A percentile compares a stretch with the other conserved stretches of the same genome.
Evolutionary conservation across 495 filamentous ascomycete species (phyloP).

Genomic region (Penicillium tannophilum): DNA sequence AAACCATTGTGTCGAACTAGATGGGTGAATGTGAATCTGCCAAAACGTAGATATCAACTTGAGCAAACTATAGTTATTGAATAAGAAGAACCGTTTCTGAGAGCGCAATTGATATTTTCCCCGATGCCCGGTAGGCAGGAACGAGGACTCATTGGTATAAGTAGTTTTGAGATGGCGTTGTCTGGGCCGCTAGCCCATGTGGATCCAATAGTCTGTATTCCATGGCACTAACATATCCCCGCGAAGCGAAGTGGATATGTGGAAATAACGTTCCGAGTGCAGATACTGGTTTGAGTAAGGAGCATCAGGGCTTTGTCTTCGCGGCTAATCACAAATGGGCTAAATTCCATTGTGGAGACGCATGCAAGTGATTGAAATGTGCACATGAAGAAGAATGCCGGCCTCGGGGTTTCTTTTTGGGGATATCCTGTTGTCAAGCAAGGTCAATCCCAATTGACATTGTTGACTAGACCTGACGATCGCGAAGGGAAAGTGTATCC

Average conservation of each 20-base stretch:
- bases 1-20: slow-evolving; percentile 18
- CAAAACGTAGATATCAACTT: neutral
- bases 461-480: neutral
- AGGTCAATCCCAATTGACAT: neutral
- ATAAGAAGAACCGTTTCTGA: neutral
- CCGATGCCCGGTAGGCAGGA: neutral
- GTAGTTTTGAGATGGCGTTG: neutral
- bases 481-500: neutral
- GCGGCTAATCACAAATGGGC: neutral
- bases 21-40: neutral
- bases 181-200: neutral
- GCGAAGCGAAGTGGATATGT: slow-evolving; percentile 5
- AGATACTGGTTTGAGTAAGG: neutral
- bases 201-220: neutral
- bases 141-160: neutral
- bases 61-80: neutral
- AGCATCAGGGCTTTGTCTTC: neutral
- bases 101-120: neutral
- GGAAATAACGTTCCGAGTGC: neutral
- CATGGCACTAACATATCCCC: neutral
- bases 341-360: neutral
- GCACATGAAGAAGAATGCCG: neutral
- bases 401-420: neutral
- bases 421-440: neutral
- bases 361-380: neutral